Evolutionary conservation across 129 eudicot genomes (phyloP).

Genomic region (Pittosporum tobira): DNA sequence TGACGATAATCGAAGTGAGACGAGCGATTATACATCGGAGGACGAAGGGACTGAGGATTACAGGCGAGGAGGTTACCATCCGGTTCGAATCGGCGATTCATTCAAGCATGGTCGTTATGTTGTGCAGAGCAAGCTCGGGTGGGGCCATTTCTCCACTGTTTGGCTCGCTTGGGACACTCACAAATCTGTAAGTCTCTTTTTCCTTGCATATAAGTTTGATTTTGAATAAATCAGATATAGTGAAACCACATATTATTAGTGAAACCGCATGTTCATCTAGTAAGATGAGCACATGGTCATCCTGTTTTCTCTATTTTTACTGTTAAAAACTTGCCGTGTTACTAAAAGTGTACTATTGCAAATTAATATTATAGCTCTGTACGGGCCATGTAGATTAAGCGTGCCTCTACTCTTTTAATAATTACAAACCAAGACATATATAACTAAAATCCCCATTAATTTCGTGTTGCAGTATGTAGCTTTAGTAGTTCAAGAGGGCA

Average conservation of each 20-base stretch:
- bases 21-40: conserved; percentile 65
- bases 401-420: background rate
- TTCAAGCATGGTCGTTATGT: conserved; percentile 71
- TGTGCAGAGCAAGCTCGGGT: conserved; percentile 91
- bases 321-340: no score
- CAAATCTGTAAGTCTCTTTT: conserved; percentile 37
- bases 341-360: no score
- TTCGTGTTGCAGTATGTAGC: background rate
- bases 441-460: background rate
- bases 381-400: no score
- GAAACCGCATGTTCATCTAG: no score
- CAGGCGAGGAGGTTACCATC: conserved; percentile 86
- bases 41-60: conserved; percentile 97
- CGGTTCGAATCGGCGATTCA: conserved; percentile 70
- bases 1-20: conserved; percentile 6
- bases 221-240: background rate
- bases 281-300: no score
- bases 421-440: background rate
- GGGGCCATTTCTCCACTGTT: conserved; percentile 98
- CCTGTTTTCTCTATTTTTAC: no score
- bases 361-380: no score
- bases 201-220: background rate
- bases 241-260: no score
- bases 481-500: background rate
- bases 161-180: conserved; percentile 99